These are phyloP conservation scores for Fusarium sp. DNA, from an alignment of 2,329 filamentous ascomycete species.

Conservation along the genomic window DNA sequence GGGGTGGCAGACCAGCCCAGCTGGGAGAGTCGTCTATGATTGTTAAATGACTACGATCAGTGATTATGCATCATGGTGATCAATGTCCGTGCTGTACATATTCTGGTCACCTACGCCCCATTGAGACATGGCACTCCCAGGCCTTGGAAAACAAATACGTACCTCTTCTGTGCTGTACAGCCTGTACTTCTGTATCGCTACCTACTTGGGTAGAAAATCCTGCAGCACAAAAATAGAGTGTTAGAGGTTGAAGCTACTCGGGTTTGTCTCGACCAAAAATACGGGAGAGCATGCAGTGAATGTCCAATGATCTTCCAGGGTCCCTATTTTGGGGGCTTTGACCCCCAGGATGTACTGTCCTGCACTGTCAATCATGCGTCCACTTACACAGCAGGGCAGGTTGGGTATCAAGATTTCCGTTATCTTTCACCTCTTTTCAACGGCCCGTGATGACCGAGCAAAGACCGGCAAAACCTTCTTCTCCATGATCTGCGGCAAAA, in stretches of 20 bases:
- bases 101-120: constrained; percentile 8
- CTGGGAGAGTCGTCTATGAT: constrained; percentile 2
- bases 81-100: constrained; percentile 35
- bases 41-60: constrained; percentile 19
- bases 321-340: constrained; percentile 19
- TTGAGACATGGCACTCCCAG: constrained; percentile 8
- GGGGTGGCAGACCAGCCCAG: neutral
- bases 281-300: constrained; percentile 11
- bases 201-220: too few relatives aligned
- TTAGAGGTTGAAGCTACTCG: constrained; percentile 18
- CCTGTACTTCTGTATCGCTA: too few relatives aligned
- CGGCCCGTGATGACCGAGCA: constrained; percentile 36
- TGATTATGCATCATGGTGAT: constrained; percentile 39
- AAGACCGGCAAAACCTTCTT: constrained; percentile 38
- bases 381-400: constrained; percentile 34
- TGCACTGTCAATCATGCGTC: constrained; percentile 15
- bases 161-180: too few relatives aligned
- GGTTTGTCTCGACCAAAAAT: constrained; percentile 18
- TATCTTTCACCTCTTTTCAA: constrained; percentile 45
- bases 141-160: neutral
- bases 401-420: constrained; percentile 45
- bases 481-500: constrained; percentile 35
- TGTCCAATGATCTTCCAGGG: constrained; percentile 16
- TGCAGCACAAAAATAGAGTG: too few relatives aligned
- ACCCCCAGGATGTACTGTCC: constrained; percentile 11